Evolutionary conservation across 75 land plant species (phyloP).

Genomic region (Gnetum montanum): DNA sequence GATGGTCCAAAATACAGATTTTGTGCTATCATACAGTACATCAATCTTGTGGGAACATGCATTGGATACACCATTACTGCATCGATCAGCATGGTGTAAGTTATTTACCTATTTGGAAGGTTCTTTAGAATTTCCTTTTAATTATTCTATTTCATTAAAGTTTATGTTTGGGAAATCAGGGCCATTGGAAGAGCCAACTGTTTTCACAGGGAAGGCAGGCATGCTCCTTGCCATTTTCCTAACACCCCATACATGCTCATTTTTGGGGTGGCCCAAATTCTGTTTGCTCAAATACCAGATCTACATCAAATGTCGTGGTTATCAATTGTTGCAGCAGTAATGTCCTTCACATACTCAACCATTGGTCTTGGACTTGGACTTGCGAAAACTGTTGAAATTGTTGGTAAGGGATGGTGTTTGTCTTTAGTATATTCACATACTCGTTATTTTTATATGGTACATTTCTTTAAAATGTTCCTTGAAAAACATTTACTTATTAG

Average conservation of each 20-base stretch:
- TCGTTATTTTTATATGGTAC: background rate
- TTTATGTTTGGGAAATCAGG: conserved; percentile 13
- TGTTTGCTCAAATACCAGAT: conserved; percentile 63
- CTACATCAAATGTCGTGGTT: conserved; percentile 59
- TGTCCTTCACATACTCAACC: conserved; percentile 59
- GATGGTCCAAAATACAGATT: conserved; percentile 13
- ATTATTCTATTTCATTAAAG: background rate
- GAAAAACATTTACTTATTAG: background rate
- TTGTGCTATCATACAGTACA: conserved; percentile 61
- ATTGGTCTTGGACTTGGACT: conserved; percentile 68
- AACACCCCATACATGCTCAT: conserved; percentile 38
- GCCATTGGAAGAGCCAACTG: conserved; percentile 58
- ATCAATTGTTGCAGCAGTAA: conserved; percentile 67
- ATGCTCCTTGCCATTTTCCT: conserved; percentile 26
- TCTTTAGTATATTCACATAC: background rate
- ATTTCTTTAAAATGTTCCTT: background rate
- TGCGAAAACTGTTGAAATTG: conserved; percentile 38
- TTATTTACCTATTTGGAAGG: background rate
- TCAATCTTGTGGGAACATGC: conserved; percentile 39
- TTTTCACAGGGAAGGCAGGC: conserved; percentile 47
- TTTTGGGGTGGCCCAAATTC: conserved; percentile 40
- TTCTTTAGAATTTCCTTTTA: background rate
- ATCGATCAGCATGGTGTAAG: conserved; percentile 75
- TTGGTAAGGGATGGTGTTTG: background rate
- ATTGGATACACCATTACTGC: conserved; percentile 75